Percentiles rank a stretch among this genome's conserved stretches.
These are phyloP conservation scores for Alternaria solani DNA, from an alignment of 2,329 filamentous ascomycete species.

Conservation along the genomic window DNA sequence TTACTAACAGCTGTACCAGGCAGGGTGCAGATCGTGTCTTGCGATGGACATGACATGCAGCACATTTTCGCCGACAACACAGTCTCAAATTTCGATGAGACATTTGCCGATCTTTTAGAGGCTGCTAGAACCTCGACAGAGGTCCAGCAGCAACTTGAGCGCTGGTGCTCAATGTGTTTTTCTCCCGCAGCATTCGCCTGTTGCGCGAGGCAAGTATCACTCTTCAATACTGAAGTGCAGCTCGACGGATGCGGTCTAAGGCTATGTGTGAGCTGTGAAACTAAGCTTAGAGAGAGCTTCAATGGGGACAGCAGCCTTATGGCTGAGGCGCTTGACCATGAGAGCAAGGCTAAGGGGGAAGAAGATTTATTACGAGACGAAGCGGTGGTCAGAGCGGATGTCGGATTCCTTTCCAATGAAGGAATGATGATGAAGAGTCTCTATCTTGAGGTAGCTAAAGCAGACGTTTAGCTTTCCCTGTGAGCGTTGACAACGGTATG, in stretches of 20 bases:
- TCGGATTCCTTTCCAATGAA: conserved; percentile 33
- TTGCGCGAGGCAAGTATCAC: conserved; percentile 11
- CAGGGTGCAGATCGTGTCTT: conserved; percentile 35
- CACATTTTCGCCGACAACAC: background rate
- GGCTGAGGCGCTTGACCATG: conserved; percentile 28
- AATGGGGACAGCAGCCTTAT: conserved; percentile 21
- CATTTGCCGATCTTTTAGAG: conserved; percentile 20
- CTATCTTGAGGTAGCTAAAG: background rate
- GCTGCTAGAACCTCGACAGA: conserved; percentile 12
- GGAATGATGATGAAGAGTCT: conserved; percentile 34
- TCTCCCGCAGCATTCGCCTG: conserved; percentile 30
- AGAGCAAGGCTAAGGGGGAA: conserved; percentile 22
- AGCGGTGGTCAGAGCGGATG: conserved; percentile 31
- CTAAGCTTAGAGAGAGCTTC: conserved; percentile 16
- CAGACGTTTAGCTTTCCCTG: background rate
- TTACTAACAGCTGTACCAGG: background rate
- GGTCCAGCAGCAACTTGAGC: conserved; percentile 25
- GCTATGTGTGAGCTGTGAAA: conserved; percentile 34
- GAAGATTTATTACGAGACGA: background rate
- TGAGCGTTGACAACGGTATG: background rate
- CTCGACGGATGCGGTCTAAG: conserved; percentile 38
- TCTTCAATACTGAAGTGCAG: conserved; percentile 14
- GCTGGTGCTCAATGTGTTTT: conserved; percentile 46
- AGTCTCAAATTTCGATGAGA: conserved; percentile 13
- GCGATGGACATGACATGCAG: conserved; percentile 27